Evolutionary conservation across 169 alveolate genomes (phyloP).

Genomic region (Cryptosporidium meleagridis): DNA sequence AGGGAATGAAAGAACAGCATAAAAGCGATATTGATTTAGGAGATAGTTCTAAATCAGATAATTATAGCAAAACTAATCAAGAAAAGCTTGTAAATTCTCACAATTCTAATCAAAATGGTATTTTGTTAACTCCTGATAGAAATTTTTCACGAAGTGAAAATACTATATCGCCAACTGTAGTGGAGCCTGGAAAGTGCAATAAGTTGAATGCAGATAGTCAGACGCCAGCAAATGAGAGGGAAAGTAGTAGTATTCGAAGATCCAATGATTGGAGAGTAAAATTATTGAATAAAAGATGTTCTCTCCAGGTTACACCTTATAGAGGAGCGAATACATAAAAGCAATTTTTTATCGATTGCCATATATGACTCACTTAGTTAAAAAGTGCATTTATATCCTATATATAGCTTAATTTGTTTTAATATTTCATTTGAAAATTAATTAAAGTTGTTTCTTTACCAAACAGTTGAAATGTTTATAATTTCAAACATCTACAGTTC

Average conservation of each 20-base stretch:
- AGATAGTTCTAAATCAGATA: neutral
- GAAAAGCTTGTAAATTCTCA: neutral
- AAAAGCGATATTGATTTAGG: neutral
- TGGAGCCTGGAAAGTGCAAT: neutral
- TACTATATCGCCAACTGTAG: neutral
- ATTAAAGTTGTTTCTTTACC: neutral
- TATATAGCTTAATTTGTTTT: neutral
- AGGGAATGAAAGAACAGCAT: neutral
- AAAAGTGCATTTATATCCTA: neutral
- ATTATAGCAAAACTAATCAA: neutral
- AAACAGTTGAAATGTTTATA: neutral
- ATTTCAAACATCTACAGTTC: neutral
- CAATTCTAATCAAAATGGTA: neutral
- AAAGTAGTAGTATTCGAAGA: slow-evolving; percentile 26
- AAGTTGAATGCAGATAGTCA: neutral
- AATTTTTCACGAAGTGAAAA: neutral
- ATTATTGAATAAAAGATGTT: slow-evolving; percentile 32
- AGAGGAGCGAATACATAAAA: neutral
- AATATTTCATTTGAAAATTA: neutral
- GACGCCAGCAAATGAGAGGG: slow-evolving; percentile 18
- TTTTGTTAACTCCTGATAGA: slow-evolving; percentile 29
- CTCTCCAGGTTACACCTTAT: slow-evolving; percentile 18
- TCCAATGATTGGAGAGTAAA: slow-evolving; percentile 66
- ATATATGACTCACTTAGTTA: neutral
- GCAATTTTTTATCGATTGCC: neutral